phyloP scores from a whole-genome alignment of 768 basidiomycete species.

The Rhodotorula babjevae region DNA sequence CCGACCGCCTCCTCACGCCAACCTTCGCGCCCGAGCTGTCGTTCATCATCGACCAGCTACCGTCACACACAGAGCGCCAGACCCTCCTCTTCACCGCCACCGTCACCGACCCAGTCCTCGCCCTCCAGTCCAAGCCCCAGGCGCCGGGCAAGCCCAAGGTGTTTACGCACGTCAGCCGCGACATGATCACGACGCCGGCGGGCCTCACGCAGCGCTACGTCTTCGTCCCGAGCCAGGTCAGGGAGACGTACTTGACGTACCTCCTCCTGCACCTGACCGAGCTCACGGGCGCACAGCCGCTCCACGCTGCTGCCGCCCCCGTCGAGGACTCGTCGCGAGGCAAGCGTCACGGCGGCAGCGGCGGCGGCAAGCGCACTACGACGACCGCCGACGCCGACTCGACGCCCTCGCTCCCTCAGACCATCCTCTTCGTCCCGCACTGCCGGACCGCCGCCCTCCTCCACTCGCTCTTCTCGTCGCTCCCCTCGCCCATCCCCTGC shows the following conservation, averaged over 20 bases:
- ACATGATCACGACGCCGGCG: slow-evolving; percentile 75
- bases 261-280: slow-evolving; percentile 66
- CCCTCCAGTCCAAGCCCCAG: slow-evolving; percentile 65
- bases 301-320: slow-evolving; percentile 63
- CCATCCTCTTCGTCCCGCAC: slow-evolving; percentile 85
- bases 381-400: slow-evolving; percentile 49
- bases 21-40: slow-evolving; percentile 83
- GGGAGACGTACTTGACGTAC: slow-evolving; percentile 85
- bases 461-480: slow-evolving; percentile 55
- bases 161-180: slow-evolving; percentile 74
- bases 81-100: slow-evolving; percentile 97
- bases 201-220: slow-evolving; percentile 83
- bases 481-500: slow-evolving; percentile 71
- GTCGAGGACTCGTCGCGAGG: slow-evolving; percentile 46
- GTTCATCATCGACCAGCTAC: slow-evolving; percentile 69
- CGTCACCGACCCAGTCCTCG: slow-evolving; percentile 76
- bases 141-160: slow-evolving; percentile 77
- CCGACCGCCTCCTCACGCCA: slow-evolving; percentile 81
- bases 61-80: slow-evolving; percentile 66
- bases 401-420: slow-evolving; percentile 71
- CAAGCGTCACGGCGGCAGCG: too few relatives aligned
- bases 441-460: slow-evolving; percentile 87
- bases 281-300: slow-evolving; percentile 59
- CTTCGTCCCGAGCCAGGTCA: slow-evolving; percentile 88
- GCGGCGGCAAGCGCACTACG: slow-evolving; percentile 43